Evolutionary conservation across 2,329 filamentous ascomycete species (phyloP).

Genomic region (Pleomassaria siparia): DNA sequence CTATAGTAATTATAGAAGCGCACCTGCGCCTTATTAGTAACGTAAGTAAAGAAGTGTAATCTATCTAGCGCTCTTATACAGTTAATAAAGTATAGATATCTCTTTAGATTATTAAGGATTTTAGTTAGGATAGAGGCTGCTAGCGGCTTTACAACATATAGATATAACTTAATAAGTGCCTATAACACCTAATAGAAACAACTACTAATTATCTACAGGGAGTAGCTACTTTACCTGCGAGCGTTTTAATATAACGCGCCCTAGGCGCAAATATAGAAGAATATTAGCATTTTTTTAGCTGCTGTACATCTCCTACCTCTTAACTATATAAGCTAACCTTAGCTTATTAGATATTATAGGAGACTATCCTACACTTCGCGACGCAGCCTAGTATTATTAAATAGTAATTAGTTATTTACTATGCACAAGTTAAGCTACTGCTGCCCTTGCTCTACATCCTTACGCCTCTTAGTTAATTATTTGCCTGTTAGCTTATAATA

Average conservation of each 20-base stretch:
- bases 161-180: not conserved
- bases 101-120: conserved; percentile 1
- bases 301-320: not conserved
- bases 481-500: too few species aligned
- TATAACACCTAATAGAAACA: not conserved
- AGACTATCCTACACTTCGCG: too few species aligned
- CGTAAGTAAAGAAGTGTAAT: not conserved
- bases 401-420: too few species aligned
- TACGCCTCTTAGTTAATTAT: too few species aligned
- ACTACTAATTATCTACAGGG: not conserved
- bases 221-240: not conserved
- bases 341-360: too few species aligned
- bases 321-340: too few species aligned
- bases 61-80: conserved; percentile 2
- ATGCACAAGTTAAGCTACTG: too few species aligned
- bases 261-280: not conserved
- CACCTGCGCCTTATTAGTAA: not conserved
- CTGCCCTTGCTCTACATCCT: too few species aligned
- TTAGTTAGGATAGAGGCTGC: not conserved
- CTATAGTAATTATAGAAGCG: conserved; percentile 2
- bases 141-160: not conserved
- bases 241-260: not conserved
- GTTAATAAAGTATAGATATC: conserved; percentile 1
- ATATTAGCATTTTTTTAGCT: not conserved
- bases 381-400: too few species aligned